phyloP scores from a whole-genome alignment of 2,329 filamentous ascomycete species.

The Cercospora sp. region DNA sequence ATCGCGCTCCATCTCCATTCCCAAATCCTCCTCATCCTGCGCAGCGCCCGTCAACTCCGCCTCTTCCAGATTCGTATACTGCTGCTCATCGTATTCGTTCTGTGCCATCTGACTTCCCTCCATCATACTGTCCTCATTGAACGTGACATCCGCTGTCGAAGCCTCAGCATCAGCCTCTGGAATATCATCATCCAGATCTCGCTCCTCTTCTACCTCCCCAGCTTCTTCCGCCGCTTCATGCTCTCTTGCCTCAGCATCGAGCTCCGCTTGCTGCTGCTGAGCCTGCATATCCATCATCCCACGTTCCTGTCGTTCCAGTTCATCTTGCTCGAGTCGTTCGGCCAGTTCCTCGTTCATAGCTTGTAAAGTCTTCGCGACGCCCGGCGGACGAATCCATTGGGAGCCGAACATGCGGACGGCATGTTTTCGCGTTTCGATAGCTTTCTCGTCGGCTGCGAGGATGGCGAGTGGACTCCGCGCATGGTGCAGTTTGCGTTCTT shows the following conservation, averaged over 20 bases:
- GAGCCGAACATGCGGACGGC: conserved; percentile 86
- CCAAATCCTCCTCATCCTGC: conserved; percentile 51
- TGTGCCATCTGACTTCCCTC: conserved; percentile 49
- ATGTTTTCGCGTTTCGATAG: conserved; percentile 71
- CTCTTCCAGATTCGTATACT: conserved; percentile 50
- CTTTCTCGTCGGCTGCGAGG: conserved; percentile 74
- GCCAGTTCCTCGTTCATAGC: conserved; percentile 86
- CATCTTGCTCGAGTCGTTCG: conserved; percentile 83
- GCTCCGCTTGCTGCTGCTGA: conserved; percentile 60
- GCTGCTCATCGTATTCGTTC: conserved; percentile 44
- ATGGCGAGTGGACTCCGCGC: conserved; percentile 64
- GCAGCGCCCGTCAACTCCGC: conserved; percentile 50
- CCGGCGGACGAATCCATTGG: conserved; percentile 86
- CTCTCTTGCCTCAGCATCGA: conserved; percentile 36
- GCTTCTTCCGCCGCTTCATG: conserved; percentile 50
- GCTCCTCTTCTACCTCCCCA: conserved; percentile 50
- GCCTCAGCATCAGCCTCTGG: conserved; percentile 60
- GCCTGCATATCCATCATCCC: conserved; percentile 71
- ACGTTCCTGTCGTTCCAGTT: conserved; percentile 69
- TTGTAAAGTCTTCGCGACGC: conserved; percentile 83
- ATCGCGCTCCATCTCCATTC: conserved; percentile 38
- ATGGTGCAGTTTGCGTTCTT: conserved; percentile 37
- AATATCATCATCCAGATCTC: conserved; percentile 63
- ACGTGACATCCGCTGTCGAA: conserved; percentile 50
- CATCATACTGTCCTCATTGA: conserved; percentile 52